These are phyloP conservation scores for Leishmania gerbilli DNA, from an alignment of 208 protist genomes.

Conservation along the genomic window DNA sequence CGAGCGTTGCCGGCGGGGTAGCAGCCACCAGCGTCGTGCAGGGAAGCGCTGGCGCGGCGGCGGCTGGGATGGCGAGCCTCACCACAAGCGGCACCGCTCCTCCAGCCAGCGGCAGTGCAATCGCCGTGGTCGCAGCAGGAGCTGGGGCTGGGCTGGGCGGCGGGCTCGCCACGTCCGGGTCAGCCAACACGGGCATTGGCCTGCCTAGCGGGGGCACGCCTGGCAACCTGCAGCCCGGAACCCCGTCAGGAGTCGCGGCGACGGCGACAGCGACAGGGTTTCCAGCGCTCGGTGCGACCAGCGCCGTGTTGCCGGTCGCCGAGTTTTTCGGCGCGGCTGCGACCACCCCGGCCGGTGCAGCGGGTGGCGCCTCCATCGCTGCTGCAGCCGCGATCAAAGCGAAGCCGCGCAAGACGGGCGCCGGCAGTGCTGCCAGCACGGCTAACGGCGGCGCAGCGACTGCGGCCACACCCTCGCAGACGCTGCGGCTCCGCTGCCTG, in stretches of 20 bases:
- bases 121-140: neutral
- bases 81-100: neutral
- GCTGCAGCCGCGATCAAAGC: neutral
- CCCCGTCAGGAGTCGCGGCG: neutral
- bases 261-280: neutral
- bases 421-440: neutral
- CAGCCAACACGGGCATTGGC: neutral
- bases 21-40: constrained; percentile 1
- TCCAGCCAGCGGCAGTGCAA: neutral
- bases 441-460: constrained; percentile 9
- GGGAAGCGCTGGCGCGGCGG: neutral
- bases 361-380: neutral
- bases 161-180: neutral
- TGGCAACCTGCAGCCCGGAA: constrained; percentile 2
- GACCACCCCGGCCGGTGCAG: neutral
- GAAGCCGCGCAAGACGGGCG: constrained; percentile 13
- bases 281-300: neutral
- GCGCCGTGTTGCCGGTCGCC: neutral
- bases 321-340: neutral
- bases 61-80: neutral
- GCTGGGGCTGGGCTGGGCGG: constrained; percentile 1
- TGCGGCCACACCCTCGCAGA: constrained; percentile 26
- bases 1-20: neutral
- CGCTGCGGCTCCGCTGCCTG: constrained; percentile 73
- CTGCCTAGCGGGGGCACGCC: neutral